Percentiles rank a stretch among this genome's conserved stretches.
phyloP scores from a whole-genome alignment of 2,329 filamentous ascomycete genomes.

The Colletotrichum tabaci region DNA sequence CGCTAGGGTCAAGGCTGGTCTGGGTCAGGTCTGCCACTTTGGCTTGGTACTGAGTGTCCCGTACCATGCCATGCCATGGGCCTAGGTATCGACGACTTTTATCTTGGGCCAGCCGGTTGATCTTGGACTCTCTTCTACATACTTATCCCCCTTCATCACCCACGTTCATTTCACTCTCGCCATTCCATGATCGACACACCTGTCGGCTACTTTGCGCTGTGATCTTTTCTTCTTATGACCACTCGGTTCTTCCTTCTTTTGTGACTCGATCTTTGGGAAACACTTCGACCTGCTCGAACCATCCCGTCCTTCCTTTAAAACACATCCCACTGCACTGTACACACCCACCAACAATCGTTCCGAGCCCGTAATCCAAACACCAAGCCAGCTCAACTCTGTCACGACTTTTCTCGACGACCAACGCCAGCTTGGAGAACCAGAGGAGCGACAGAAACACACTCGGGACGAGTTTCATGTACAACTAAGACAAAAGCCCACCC shows the following conservation, averaged over 20 bases:
- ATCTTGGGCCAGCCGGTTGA: constrained; percentile 55
- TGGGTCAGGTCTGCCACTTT: constrained; percentile 30
- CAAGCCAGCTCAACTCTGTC: constrained; percentile 46
- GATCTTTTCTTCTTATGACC: constrained; percentile 63
- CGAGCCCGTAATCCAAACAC: constrained; percentile 50
- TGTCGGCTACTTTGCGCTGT: constrained; percentile 60
- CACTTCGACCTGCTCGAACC: constrained; percentile 49
- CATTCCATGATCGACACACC: constrained; percentile 65
- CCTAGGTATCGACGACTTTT: constrained; percentile 55
- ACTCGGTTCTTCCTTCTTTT: constrained; percentile 67
- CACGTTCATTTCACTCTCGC: constrained; percentile 54
- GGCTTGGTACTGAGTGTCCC: constrained; percentile 36
- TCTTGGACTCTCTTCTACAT: constrained; percentile 62
- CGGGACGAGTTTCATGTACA: constrained; percentile 54
- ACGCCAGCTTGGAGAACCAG: constrained; percentile 36
- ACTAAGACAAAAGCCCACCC: constrained; percentile 43
- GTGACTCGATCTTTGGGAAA: constrained; percentile 62
- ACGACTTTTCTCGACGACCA: constrained; percentile 46
- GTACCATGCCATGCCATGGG: constrained; percentile 39
- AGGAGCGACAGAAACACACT: constrained; percentile 36
- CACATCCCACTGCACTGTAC: constrained; percentile 23
- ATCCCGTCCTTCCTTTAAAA: constrained; percentile 62
- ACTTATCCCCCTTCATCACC: constrained; percentile 67
- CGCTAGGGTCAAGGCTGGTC: constrained; percentile 46
- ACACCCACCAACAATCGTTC: constrained; percentile 42